Base-by-base conservation (phyloP, 1,284 basidiomycete genomes). In the Cryptococcus amylolentus region DNA sequence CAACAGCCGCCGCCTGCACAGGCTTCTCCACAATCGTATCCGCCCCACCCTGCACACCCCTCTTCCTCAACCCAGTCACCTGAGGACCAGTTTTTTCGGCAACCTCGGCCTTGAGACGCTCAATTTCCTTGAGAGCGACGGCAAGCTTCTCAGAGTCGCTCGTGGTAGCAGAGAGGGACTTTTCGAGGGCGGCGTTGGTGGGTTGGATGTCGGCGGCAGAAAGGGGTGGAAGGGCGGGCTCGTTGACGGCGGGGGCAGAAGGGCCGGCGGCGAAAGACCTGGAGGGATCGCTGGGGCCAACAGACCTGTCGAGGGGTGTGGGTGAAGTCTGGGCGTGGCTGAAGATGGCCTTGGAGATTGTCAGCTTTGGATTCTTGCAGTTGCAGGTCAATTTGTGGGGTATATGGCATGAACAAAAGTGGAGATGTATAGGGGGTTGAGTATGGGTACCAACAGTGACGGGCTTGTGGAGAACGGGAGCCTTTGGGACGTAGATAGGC, bases 101-200 rank as follows among this genome's bases (percentile, higher is more conserved):
- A 28, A 75, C 63, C 52, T 72, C 66, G 9, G 68, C 60, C 38
- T 71, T 68, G 38, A 76, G 68, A 39, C 61, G 56, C 16, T 78
- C 72, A 62, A 78, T 77, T 62, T 78, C 79, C 49, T 68, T 55
- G 44, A 71, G 53, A 0, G 70, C 72, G 26, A 63, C 57, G 14
- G 71, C 58, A 49, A 78, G 68, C 62, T 78, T 75, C 31, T 78
- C 75, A 23, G 67, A 68, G 52, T 73, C 72, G 49, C 71, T 69
- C 16, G 68, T 67, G 26, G 74, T 69, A 5, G 62, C 52, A 7
- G 66, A 55, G 42, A 77, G 56, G 31, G 75, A 68, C 28, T 67
- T 50, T 49, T 72, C 70, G 42, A 78, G 68, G 7, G 68, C 67
- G 18, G 53, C 61, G 57, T 73, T 67, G 41, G 72, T 69, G 3